phyloP scores from a whole-genome alignment of 768 basidiomycete genomes.

The Baorangia bicolor region DNA sequence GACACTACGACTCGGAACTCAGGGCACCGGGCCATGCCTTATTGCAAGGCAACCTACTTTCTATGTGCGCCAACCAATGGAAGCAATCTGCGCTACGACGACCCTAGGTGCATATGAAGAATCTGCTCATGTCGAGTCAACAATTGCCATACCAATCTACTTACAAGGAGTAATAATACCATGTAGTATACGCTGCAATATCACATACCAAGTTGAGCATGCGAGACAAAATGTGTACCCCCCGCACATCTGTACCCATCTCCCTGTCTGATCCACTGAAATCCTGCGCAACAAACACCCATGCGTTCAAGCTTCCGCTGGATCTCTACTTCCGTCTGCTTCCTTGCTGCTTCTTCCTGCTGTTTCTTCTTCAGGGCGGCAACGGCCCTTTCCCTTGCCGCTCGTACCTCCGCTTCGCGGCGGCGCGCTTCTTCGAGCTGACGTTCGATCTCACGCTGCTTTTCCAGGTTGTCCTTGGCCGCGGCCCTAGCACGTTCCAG shows the following conservation, averaged over 20 bases:
- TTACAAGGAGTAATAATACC: background rate
- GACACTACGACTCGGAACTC: no score
- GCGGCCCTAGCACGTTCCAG: conserved; percentile 18
- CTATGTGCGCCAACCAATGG: no score
- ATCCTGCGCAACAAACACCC: conserved; percentile 51
- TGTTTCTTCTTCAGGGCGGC: conserved; percentile 33
- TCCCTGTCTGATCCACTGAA: conserved; percentile 41
- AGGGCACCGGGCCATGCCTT: no score
- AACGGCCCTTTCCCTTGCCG: conserved; percentile 24
- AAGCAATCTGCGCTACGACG: no score
- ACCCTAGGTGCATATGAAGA: background rate
- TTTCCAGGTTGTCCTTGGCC: conserved; percentile 20
- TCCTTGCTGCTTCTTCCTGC: conserved; percentile 42
- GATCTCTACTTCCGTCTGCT: conserved; percentile 24
- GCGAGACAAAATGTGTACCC: conserved; percentile 42
- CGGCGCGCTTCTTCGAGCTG: conserved; percentile 30
- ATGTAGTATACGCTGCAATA: background rate
- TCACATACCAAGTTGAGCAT: background rate
- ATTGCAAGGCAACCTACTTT: no score
- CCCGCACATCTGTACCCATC: conserved; percentile 48
- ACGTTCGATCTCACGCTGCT: conserved; percentile 27
- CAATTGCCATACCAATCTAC: background rate
- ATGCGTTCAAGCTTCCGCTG: conserved; percentile 46
- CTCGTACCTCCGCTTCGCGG: conserved; percentile 25
- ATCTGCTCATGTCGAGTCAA: background rate